phyloP scores from a whole-genome alignment of 768 basidiomycete genomes.

The Rhodosporidiobolus odoratus region DNA sequence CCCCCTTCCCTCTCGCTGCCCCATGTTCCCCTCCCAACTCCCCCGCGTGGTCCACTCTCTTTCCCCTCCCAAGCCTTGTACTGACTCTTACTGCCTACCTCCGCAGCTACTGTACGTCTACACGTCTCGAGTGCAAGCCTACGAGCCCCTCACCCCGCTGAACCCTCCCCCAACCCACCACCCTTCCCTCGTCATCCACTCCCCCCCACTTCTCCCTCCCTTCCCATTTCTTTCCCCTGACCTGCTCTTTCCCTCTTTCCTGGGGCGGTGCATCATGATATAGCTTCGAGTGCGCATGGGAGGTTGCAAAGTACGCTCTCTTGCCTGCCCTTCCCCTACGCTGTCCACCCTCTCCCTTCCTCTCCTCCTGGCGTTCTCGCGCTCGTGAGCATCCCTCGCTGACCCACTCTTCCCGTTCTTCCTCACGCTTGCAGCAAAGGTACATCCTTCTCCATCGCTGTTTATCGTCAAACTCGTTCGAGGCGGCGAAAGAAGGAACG shows the following conservation, averaged over 20 bases:
- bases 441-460: too few relatives aligned
- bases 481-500: too few relatives aligned
- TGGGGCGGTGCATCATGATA: background rate
- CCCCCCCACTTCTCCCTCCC: background rate
- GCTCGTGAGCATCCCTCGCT: background rate
- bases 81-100: background rate
- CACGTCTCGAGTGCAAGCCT: background rate
- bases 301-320: slow-evolving; percentile 29
- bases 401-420: too few relatives aligned
- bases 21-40: background rate
- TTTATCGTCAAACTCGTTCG: too few relatives aligned
- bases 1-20: background rate
- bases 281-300: slow-evolving; percentile 35
- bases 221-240: background rate
- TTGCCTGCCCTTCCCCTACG: background rate
- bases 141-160: background rate
- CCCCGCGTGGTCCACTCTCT: too few relatives aligned
- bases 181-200: background rate
- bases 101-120: slow-evolving; percentile 17
- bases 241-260: background rate
- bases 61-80: background rate
- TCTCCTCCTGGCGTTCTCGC: background rate
- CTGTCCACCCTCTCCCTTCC: background rate
- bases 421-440: too few relatives aligned
- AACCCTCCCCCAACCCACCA: background rate